Evolutionary conservation across 2,329 filamentous ascomycete species (phyloP).

Genomic region (Venturiaceae sp.): DNA sequence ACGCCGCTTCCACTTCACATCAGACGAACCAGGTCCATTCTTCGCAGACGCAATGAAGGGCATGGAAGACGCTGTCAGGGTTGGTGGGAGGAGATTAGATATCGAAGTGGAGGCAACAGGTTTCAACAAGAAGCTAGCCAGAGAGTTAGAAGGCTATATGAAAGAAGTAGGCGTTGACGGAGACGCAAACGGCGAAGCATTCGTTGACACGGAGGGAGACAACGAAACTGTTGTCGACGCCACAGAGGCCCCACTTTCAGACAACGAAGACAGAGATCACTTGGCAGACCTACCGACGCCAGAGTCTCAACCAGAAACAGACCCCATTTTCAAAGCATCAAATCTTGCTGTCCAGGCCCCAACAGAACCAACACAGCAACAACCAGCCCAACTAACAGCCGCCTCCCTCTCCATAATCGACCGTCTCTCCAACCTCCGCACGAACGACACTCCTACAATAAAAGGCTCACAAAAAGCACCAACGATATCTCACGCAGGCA

Average conservation of each 20-base stretch:
- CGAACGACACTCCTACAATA: neutral
- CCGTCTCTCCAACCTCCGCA: neutral
- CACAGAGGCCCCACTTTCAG: slow-evolving; percentile 10
- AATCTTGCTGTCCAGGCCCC: neutral
- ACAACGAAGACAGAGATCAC: slow-evolving; percentile 23
- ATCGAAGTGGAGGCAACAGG: slow-evolving; percentile 85
- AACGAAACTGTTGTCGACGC: slow-evolving; percentile 24
- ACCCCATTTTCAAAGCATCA: neutral
- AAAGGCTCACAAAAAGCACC: neutral
- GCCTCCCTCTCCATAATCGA: neutral
- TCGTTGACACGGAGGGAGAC: slow-evolving; percentile 28
- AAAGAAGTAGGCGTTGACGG: slow-evolving; percentile 56
- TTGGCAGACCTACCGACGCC: neutral
- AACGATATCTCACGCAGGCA: slow-evolving; percentile 1
- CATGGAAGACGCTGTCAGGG: slow-evolving; percentile 41
- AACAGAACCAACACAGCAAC: neutral
- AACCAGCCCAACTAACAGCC: neutral
- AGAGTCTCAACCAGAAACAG: neutral
- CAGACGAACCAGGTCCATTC: slow-evolving; percentile 72
- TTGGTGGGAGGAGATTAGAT: slow-evolving; percentile 56
- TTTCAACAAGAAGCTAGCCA: slow-evolving; percentile 94
- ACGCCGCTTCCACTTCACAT: slow-evolving; percentile 77
- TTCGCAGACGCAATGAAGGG: slow-evolving; percentile 76
- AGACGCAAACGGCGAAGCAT: slow-evolving; percentile 31
- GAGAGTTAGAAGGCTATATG: slow-evolving; percentile 87